Percentiles rank a stretch among this genome's conserved stretches.
phyloP scores from a whole-genome alignment of 2,329 filamentous ascomycete species.

The Alternaria consortialis region DNA sequence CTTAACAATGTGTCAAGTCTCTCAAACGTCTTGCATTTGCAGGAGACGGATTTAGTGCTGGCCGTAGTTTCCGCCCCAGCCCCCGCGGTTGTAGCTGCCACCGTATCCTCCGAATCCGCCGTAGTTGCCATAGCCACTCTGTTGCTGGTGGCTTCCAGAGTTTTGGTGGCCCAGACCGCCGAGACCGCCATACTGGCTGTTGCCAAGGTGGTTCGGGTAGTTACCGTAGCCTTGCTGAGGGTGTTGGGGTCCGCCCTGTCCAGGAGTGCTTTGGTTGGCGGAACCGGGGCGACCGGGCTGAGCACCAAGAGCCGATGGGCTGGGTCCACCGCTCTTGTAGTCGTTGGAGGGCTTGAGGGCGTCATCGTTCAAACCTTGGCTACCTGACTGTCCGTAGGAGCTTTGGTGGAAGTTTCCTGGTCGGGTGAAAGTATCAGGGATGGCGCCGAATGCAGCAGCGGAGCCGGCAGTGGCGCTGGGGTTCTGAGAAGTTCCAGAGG shows the following conservation, averaged over 20 bases:
- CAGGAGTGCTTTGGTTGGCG: conserved; percentile 66
- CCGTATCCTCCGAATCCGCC: conserved; percentile 55
- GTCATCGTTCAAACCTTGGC: conserved; percentile 61
- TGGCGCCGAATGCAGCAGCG: conserved; percentile 59
- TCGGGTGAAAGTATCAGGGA: conserved; percentile 69
- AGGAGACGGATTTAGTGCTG: conserved; percentile 42
- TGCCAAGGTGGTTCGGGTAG: conserved; percentile 62
- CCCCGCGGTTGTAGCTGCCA: conserved; percentile 55
- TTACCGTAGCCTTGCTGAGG: conserved; percentile 66
- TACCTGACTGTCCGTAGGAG: conserved; percentile 58
- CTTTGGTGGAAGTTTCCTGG: conserved; percentile 63
- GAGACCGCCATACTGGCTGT: conserved; percentile 63
- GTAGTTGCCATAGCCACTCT: conserved; percentile 55
- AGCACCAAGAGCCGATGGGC: conserved; percentile 64
- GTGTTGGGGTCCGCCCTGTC: conserved; percentile 63
- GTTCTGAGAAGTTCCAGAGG: conserved; percentile 66
- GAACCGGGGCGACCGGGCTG: conserved; percentile 71
- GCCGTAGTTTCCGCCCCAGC: conserved; percentile 60
- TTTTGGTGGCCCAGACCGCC: conserved; percentile 62
- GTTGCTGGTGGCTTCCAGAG: conserved; percentile 54
- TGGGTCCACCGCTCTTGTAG: conserved; percentile 65
- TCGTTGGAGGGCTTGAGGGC: conserved; percentile 66
- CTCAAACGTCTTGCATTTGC: conserved; percentile 8
- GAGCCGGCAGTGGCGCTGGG: conserved; percentile 60
- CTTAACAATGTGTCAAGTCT: conserved; percentile 13